Evolutionary conservation across 768 basidiomycete species (phyloP), one percentile per base, ranked within the genome.

Genomic region (Psilocybe cubensis): DNA sequence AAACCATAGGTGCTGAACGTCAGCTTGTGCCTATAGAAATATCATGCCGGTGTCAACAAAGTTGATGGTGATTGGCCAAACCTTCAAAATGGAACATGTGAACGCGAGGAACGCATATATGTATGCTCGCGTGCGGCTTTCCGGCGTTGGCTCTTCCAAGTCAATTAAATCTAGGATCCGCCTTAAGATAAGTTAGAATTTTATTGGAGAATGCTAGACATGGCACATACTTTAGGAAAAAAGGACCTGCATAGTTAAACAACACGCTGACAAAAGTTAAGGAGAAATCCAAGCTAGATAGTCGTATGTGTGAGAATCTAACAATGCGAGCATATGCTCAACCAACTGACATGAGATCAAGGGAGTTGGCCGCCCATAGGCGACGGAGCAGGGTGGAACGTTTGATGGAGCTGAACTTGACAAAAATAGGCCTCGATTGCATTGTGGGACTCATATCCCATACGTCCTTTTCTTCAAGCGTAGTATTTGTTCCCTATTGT

Each of bases 231-330:
- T 91, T 93, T 42, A 97, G 79, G 76, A 96, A 94, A 75, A 87
- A 94, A 6, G 95, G 94, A 0, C 84, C 83, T 0, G 85, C 79
- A 71, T 94, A 96, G 63, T 89, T 89, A 73, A 93, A 88, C 0
- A 82, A 27, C 27, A 94, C 86, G 62, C 86, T 86, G 54, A 87
- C 66, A 57, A 87, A 73, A 0, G 93, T 92, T 40, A 94, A 73
- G 2, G 63, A 12, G 58, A 88, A 86, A 67, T 95, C 93, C 42
- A 92, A 58, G 25, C 83, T 84, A 41, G n/a, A n/a, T 49, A 52
- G 43, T 51, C 46, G 6, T 28, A 48, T n/a, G 25, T 28, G 46
- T 60, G 52, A 46, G 46, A 43, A 40, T 27, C 4, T 9, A 8
- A 24, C 1, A 35, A 12, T 5, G 14, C 20, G 29, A 21, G 14